These are phyloP conservation scores for Phytophthora palmivora DNA, from an alignment of 352 stramenopile genomes.

Conservation along the genomic window DNA sequence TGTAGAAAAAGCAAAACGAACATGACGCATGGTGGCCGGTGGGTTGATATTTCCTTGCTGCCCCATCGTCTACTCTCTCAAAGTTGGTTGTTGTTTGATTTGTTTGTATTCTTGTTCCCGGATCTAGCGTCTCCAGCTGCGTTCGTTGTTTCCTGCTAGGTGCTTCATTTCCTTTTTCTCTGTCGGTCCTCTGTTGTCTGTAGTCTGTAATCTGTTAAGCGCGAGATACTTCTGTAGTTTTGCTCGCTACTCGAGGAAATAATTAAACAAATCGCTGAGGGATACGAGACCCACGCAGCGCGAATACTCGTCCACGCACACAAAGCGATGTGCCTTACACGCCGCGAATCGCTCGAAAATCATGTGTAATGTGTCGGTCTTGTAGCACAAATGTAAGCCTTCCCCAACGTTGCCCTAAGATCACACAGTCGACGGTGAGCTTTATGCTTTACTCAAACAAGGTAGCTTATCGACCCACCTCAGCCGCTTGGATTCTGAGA, in stretches of 20 bases:
- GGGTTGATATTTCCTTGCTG: slow-evolving; percentile 10
- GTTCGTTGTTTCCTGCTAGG: slow-evolving; percentile 25
- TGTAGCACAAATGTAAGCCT: slow-evolving; percentile 87
- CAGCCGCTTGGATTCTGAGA: slow-evolving; percentile 84
- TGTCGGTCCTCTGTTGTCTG: slow-evolving; percentile 20
- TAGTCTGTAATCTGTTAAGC: slow-evolving; percentile 13
- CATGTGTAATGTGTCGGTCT: slow-evolving; percentile 91
- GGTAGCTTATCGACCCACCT: slow-evolving; percentile 49
- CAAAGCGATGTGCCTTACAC: slow-evolving; percentile 86
- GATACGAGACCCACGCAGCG: slow-evolving; percentile 86
- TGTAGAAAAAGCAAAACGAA: too few relatives aligned
- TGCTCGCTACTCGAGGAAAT: slow-evolving; percentile 84
- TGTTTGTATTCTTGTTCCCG: slow-evolving; percentile 37
- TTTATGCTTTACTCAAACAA: neutral
- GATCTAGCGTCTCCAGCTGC: slow-evolving; percentile 15
- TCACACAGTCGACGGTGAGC: slow-evolving; percentile 17
- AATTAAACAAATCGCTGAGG: slow-evolving; percentile 92
- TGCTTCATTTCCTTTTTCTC: slow-evolving; percentile 32
- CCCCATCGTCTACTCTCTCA: slow-evolving; percentile 19
- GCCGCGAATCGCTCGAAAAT: slow-evolving; percentile 90
- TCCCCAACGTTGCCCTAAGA: slow-evolving; percentile 82
- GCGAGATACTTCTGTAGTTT: slow-evolving; percentile 25
- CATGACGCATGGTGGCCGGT: slow-evolving; percentile 1
- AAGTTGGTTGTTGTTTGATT: slow-evolving; percentile 43
- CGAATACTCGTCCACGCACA: slow-evolving; percentile 87